These are phyloP conservation scores for Cryphonectria carpinicola DNA, from an alignment of 2,329 filamentous ascomycete species.

Conservation along the genomic window DNA sequence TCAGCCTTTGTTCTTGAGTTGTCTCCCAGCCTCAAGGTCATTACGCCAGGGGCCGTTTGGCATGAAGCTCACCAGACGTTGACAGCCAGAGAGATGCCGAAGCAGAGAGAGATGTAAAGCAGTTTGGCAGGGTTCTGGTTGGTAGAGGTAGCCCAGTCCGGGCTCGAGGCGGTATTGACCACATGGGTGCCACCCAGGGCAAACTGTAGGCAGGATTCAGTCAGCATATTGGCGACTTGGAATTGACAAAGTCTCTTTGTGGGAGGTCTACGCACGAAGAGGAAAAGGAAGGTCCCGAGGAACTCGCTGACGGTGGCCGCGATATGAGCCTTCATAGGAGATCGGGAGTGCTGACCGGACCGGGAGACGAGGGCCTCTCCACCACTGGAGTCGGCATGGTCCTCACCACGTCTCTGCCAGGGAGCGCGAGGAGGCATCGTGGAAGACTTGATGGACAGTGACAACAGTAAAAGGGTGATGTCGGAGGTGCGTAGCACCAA, in stretches of 20 bases:
- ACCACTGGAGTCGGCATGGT: constrained; percentile 18
- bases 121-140: constrained; percentile 41
- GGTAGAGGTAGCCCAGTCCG: constrained; percentile 10
- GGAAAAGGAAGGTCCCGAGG: constrained; percentile 57
- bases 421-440: constrained; percentile 28
- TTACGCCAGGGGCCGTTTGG: neutral
- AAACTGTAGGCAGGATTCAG: constrained; percentile 28
- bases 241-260: neutral
- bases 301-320: constrained; percentile 54
- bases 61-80: constrained; percentile 50
- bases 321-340: constrained; percentile 38
- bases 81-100: constrained; percentile 54
- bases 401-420: constrained; percentile 11
- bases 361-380: constrained; percentile 21
- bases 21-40: neutral
- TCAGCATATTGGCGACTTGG: neutral
- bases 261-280: constrained; percentile 41
- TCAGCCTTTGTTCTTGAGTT: neutral
- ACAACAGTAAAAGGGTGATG: neutral
- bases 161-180: constrained; percentile 33
- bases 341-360: constrained; percentile 15
- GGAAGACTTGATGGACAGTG: neutral
- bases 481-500: neutral
- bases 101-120: constrained; percentile 54
- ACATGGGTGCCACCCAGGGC: constrained; percentile 36